Conservation (phyloP, 129 eudicot species). For the Lactuca sativa region DNA sequence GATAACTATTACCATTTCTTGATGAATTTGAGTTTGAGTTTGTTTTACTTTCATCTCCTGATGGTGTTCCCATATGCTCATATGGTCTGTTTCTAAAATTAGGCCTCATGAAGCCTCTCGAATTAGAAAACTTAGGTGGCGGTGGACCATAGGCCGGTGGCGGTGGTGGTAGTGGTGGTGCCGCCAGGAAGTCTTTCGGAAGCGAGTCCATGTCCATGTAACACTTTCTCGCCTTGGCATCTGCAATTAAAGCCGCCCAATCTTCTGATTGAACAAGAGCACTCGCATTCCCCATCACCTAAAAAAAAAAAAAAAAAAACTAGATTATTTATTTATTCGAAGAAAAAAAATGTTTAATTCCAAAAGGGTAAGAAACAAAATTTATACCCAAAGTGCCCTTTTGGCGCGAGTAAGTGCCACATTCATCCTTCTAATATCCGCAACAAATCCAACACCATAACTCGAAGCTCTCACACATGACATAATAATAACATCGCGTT, state of each 20-base stretch:
- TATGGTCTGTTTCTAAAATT: conserved; percentile 54
- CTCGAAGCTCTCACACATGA: conserved; percentile 95
- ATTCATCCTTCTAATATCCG: conserved; percentile 96
- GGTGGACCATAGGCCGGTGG: conserved; percentile 41
- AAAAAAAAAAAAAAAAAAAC: conserved; percentile 18
- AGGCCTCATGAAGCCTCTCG: conserved; percentile 52
- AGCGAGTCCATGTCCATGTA: conserved; percentile 86
- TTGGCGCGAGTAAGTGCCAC: conserved; percentile 94
- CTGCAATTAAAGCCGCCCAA: conserved; percentile 90
- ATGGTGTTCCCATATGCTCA: conserved; percentile 52
- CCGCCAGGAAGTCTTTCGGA: conserved; percentile 76
- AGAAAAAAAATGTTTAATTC: neutral
- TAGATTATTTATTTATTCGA: neutral
- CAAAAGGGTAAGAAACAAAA: neutral
- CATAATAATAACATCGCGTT: conserved; percentile 97
- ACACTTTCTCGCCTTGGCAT: conserved; percentile 77
- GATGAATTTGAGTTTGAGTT: conserved; percentile 25
- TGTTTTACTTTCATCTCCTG: conserved; percentile 64
- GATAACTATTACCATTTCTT: conserved; percentile 32
- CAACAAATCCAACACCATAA: conserved; percentile 96
- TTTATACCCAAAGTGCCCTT: conserved; percentile 85
- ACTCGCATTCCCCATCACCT: conserved; percentile 99
- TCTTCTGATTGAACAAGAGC: conserved; percentile 79
- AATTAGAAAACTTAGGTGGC: conserved; percentile 45
- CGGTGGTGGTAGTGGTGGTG: conserved; percentile 34